Conservation (phyloP, 2,329 filamentous ascomycete genomes). For the Trichoderma aggressivum region DNA sequence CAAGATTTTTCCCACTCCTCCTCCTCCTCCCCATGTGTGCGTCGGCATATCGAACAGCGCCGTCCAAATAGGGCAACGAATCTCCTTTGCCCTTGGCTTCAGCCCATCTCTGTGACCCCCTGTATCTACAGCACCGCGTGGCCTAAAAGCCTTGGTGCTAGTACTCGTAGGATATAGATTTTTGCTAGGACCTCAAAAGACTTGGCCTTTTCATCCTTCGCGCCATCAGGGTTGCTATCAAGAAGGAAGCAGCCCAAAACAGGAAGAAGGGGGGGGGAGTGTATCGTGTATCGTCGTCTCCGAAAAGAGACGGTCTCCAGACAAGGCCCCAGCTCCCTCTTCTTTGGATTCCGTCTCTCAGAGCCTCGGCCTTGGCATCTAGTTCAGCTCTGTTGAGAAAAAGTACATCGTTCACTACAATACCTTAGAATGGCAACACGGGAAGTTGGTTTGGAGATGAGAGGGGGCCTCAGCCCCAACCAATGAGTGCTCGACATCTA, state of each 20-base stretch:
- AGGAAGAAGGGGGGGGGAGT: neutral
- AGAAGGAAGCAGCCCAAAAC: neutral
- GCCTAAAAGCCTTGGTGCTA: neutral
- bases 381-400: neutral
- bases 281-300: neutral
- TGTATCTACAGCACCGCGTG: neutral
- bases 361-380: neutral
- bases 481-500: neutral
- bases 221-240: neutral
- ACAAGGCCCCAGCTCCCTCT: neutral
- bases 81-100: neutral
- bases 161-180: no score
- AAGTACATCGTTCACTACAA: neutral
- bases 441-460: neutral
- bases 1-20: no score
- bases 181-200: neutral
- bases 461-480: neutral
- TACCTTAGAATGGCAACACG: neutral
- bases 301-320: neutral
- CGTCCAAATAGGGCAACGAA: neutral
- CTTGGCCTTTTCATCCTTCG: neutral
- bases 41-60: neutral
- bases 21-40: no score
- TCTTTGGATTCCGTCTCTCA: neutral
- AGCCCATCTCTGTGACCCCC: neutral